These are phyloP conservation scores for Gossypium herbaceum DNA, from an alignment of 345 rosid genomes.

Conservation along the genomic window DNA sequence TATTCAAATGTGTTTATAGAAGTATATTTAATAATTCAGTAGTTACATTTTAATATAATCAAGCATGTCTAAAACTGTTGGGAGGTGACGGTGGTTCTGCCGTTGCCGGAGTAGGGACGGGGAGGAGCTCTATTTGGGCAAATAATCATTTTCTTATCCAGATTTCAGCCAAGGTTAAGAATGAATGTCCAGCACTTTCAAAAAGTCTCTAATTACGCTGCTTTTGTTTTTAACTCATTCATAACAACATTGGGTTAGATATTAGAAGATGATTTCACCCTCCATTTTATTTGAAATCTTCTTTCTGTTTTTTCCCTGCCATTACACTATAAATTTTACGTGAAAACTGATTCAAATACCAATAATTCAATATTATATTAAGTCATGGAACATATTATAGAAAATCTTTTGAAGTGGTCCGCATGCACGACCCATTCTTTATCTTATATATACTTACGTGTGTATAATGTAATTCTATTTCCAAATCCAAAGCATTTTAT, in stretches of 20 bases:
- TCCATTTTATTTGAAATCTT: neutral
- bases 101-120: too few species aligned
- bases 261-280: neutral
- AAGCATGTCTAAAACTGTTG: too few species aligned
- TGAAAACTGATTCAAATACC: neutral
- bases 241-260: neutral
- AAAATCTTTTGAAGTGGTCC: neutral
- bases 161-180: neutral
- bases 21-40: too few species aligned
- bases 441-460: neutral
- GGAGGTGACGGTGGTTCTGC: too few species aligned
- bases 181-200: too few species aligned
- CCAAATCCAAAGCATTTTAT: too few species aligned
- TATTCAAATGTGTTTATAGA: too few species aligned
- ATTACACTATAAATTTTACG: neutral
- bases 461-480: too few species aligned
- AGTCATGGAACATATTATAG: neutral
- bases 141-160: neutral
- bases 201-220: too few species aligned
- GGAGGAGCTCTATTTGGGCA: too few species aligned
- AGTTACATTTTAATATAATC: too few species aligned
- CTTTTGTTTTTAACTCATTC: neutral
- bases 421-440: neutral
- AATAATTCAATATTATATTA: neutral
- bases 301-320: neutral